phyloP scores from a whole-genome alignment of 2,329 filamentous ascomycete species.

The Dactylellina cionopaga region DNA sequence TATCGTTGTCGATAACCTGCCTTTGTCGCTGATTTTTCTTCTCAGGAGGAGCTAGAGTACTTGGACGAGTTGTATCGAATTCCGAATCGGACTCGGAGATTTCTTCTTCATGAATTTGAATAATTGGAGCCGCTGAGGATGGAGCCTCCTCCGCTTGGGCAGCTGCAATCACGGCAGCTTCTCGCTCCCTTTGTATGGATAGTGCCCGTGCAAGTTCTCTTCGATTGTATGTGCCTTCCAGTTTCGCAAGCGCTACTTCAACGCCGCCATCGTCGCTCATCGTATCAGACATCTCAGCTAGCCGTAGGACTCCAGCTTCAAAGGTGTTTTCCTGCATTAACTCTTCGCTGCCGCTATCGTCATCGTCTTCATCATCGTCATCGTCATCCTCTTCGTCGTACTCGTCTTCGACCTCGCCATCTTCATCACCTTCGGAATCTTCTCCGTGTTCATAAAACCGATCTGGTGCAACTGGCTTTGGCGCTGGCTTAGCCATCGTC shows the following conservation, averaged over 20 bases:
- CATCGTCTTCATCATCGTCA: constrained; percentile 59
- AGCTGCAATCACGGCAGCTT: constrained; percentile 13
- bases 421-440: constrained; percentile 26
- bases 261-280: constrained; percentile 81
- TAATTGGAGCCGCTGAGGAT: constrained; percentile 15
- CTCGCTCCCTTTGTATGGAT: constrained; percentile 45
- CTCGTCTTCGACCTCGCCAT: constrained; percentile 17
- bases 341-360: constrained; percentile 55
- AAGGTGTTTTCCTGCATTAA: constrained; percentile 70
- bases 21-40: constrained; percentile 46
- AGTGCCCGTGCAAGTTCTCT: constrained; percentile 57
- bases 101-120: constrained; percentile 41
- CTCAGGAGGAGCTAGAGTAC: constrained; percentile 34
- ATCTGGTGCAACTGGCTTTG: constrained; percentile 27
- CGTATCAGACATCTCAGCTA: constrained; percentile 89
- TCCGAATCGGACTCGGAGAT: constrained; percentile 37
- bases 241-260: constrained; percentile 88
- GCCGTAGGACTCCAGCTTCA: constrained; percentile 84
- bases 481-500: constrained; percentile 53
- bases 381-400: constrained; percentile 13
- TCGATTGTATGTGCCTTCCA: constrained; percentile 84
- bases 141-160: constrained; percentile 1
- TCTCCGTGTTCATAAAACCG: constrained; percentile 8
- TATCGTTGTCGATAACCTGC: constrained; percentile 48
- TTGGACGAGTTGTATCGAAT: constrained; percentile 15